phyloP scores from a whole-genome alignment of 2,329 filamentous ascomycete genomes.

The Penicillium sp. region DNA sequence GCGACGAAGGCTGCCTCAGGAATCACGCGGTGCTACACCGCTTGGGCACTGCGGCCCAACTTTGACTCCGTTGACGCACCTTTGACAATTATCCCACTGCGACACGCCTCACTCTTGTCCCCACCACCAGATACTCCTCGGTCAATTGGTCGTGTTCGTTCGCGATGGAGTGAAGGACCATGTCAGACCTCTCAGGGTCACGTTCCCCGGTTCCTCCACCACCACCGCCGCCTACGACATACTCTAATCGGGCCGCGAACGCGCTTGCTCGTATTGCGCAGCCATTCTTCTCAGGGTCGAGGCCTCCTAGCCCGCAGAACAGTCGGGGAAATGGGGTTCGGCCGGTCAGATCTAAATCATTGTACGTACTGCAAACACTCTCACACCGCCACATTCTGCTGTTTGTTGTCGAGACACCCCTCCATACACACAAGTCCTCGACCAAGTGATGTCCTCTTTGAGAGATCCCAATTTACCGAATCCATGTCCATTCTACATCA shows the following conservation, averaged over 20 bases:
- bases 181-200: conserved; percentile 24
- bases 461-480: neutral
- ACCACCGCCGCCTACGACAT: conserved; percentile 33
- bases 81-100: neutral
- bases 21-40: conserved; percentile 4
- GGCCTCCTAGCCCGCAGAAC: conserved; percentile 48
- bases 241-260: conserved; percentile 42
- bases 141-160: conserved; percentile 22
- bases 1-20: neutral
- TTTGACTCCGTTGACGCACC: neutral
- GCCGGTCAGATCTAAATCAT: conserved; percentile 34
- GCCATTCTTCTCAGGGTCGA: conserved; percentile 49
- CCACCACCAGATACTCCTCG: conserved; percentile 11
- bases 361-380: conserved; percentile 28
- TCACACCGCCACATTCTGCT: conserved; percentile 13
- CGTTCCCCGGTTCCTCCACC: conserved; percentile 31
- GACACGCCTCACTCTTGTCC: conserved; percentile 3
- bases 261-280: conserved; percentile 49
- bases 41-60: conserved; percentile 6
- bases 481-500: conserved; percentile 2
- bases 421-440: neutral
- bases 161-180: conserved; percentile 21
- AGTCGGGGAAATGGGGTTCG: conserved; percentile 24
- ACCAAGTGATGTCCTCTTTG: neutral
- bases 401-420: neutral